Base-by-base conservation (phyloP, 1,284 basidiomycete genomes). In the Rugosomyces carneus region DNA sequence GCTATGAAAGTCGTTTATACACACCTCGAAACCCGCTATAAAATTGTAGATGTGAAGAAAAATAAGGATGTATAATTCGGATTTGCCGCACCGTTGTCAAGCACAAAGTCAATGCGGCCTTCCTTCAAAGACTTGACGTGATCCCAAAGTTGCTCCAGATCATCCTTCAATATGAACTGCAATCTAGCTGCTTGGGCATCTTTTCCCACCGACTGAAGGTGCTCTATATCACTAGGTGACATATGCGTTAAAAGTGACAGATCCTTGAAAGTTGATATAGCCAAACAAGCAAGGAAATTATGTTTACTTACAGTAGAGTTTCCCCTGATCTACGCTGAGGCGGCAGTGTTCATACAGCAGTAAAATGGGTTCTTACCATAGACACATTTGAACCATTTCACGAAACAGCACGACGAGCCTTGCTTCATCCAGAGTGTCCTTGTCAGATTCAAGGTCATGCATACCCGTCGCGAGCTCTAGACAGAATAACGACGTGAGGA, bases 381-480 rank as follows among this genome's bases (percentile, higher is more conserved):
- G 72, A 65, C 87, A 89, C 78, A 90, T 90, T 58, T 91, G 86
- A 9, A 91, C 73, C 84, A 94, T 90, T 62, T 91, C 84, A 53
- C 76, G 75, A 65, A 92, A 93, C 15, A 91, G 62, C 1, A 85
- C 69, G 34, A 73, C 68, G 5, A 88, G 62, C 48, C 80, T 80
- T 8, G 69, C 68, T 0, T 75, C 64, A 50, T 83, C 72, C 1
- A 84, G 51, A 2, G 58, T 59, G 5, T 63, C 66, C 48, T 75
- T 77, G 44, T 77, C 75, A 7, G 50, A 59, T 40, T 79, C 75
- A 0, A 89, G 62, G 52, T 85, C 78, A 47, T 79, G 72, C 69
- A 89, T 81, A 1, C 75, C 82, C 0, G 72, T 72, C 1, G 87
- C 83, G 18, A 90, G 76, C 57, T 83, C 84, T 86, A 51, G 7